Conservation (phyloP, 208 protist species). For the Porcisia deanei region DNA sequence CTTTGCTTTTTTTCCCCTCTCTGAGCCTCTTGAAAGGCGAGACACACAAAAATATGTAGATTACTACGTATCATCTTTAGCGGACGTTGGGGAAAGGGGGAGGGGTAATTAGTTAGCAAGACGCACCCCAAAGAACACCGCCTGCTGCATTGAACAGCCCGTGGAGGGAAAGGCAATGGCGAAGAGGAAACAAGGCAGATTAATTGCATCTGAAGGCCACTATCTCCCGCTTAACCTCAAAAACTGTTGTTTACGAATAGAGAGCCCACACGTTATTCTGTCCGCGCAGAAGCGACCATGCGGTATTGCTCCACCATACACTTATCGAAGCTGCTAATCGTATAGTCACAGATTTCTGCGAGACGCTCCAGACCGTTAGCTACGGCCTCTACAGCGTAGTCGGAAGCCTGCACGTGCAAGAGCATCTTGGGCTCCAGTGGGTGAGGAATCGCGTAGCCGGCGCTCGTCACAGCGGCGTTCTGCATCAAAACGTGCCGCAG, state of each 20-base stretch:
- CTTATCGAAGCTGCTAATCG: constrained; percentile 72
- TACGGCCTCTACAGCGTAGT: constrained; percentile 90
- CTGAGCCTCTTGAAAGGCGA: background rate
- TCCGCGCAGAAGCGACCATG: constrained; percentile 18
- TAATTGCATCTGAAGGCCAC: background rate
- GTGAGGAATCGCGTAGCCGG: constrained; percentile 93
- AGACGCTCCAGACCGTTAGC: constrained; percentile 78
- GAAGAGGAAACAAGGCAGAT: background rate
- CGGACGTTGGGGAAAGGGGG: background rate
- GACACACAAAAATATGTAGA: background rate
- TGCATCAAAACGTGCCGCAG: constrained; percentile 93
- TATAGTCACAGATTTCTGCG: constrained; percentile 80
- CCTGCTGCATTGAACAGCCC: background rate
- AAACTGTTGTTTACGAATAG: background rate
- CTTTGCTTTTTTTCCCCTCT: background rate
- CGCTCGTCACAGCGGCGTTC: constrained; percentile 83
- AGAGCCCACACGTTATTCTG: constrained; percentile 7
- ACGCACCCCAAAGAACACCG: background rate
- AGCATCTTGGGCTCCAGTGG: constrained; percentile 94
- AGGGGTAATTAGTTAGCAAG: background rate
- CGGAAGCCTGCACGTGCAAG: constrained; percentile 86
- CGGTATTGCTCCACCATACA: constrained; percentile 51
- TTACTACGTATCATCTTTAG: constrained; percentile 3
- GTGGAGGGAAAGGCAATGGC: background rate
- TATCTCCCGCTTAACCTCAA: background rate